Evolutionary conservation across 257 asterid species (phyloP).

Genomic region (Verbena officinalis): DNA sequence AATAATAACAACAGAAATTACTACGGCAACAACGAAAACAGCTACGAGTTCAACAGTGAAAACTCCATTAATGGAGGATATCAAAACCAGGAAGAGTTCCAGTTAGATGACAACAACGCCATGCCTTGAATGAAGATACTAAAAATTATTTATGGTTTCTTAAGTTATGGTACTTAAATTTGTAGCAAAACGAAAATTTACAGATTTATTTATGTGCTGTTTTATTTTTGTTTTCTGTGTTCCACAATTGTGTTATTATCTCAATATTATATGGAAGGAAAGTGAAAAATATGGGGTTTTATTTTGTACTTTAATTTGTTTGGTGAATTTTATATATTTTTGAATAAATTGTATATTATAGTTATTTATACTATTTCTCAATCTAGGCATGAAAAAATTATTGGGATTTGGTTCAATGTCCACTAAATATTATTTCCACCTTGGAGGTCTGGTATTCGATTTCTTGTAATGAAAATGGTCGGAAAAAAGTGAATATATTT

Average conservation of each 20-base stretch:
- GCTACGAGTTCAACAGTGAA: slow-evolving; percentile 27
- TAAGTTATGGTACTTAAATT: slow-evolving; percentile 37
- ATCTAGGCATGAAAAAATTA: not conserved
- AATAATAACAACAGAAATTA: slow-evolving; percentile 36
- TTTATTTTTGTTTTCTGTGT: not conserved
- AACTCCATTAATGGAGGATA: slow-evolving; percentile 31
- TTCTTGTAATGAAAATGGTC: too few relatives aligned
- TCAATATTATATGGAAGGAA: not conserved
- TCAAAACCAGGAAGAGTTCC: slow-evolving; percentile 46
- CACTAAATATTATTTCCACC: too few relatives aligned
- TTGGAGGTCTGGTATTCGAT: too few relatives aligned
- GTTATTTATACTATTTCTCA: not conserved
- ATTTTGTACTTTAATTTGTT: slow-evolving; percentile 31
- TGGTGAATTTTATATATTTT: slow-evolving; percentile 8
- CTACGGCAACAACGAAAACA: slow-evolving; percentile 32
- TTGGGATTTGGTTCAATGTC: not conserved
- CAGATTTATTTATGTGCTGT: slow-evolving; percentile 41
- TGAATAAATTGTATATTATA: slow-evolving; percentile 46
- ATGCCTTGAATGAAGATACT: slow-evolving; percentile 51
- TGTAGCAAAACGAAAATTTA: slow-evolving; percentile 16
- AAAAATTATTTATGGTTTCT: slow-evolving; percentile 26
- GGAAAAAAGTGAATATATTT: too few relatives aligned
- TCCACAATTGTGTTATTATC: slow-evolving; percentile 9
- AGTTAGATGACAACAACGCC: slow-evolving; percentile 38
- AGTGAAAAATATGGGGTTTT: slow-evolving; percentile 29